Evolutionary conservation across 169 alveolate genomes (phyloP).

Genomic region (Eimeria falciformis): DNA sequence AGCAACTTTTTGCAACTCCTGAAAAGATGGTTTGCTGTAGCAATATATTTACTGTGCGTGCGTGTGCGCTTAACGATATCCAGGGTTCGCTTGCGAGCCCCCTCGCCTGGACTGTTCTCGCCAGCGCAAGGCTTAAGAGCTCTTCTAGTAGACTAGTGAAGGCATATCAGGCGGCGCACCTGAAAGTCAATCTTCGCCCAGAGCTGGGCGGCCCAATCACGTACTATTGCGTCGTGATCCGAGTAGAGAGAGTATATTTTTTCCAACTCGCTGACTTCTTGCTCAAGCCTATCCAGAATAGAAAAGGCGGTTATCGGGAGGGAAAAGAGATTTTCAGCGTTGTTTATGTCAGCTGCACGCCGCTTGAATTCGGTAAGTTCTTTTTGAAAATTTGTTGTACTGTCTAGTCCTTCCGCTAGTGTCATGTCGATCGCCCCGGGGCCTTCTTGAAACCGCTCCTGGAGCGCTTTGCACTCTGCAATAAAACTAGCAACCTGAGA

Average conservation of each 20-base stretch:
- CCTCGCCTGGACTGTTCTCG: too few relatives aligned
- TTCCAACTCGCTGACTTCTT: conserved; percentile 85
- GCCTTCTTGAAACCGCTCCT: conserved; percentile 83
- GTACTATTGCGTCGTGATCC: conserved; percentile 85
- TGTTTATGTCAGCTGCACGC: conserved; percentile 86
- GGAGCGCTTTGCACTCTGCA: conserved; percentile 70
- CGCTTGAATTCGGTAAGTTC: conserved; percentile 84
- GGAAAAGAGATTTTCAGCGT: conserved; percentile 92
- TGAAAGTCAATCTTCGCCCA: conserved; percentile 93
- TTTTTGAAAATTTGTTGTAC: conserved; percentile 82
- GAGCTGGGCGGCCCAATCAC: conserved; percentile 89
- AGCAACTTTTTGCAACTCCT: conserved; percentile 88
- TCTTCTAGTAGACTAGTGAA: too few relatives aligned
- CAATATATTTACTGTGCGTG: too few relatives aligned
- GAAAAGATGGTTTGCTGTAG: neutral
- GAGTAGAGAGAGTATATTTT: conserved; percentile 88
- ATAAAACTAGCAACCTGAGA: conserved; percentile 68
- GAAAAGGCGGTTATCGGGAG: conserved; percentile 92
- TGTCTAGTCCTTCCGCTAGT: conserved; percentile 91
- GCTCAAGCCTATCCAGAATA: conserved; percentile 90
- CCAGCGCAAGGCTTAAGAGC: too few relatives aligned
- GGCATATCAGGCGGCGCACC: conserved; percentile 73
- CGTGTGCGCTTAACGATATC: too few relatives aligned
- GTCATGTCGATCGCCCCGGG: conserved; percentile 91
- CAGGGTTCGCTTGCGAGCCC: too few relatives aligned